A percentile compares a stretch with the other conserved stretches of the same genome.
These are phyloP conservation scores for Blastocrithidia nonstop DNA, from an alignment of 208 protist genomes.

Conservation along the genomic window DNA sequence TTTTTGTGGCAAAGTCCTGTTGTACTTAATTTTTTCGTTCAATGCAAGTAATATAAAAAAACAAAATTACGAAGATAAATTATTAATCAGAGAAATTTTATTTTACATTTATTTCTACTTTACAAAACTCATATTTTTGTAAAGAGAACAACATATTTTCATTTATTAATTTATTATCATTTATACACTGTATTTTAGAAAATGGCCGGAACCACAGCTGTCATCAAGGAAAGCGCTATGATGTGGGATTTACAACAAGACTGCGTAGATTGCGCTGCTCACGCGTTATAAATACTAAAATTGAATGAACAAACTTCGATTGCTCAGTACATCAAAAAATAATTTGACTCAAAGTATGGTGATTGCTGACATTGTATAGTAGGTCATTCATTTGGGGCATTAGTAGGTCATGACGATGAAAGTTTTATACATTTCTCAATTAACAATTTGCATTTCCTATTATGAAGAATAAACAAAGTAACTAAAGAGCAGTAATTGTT, in stretches of 20 bases:
- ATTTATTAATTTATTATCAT: not conserved
- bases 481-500: slow-evolving; percentile 11
- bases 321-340: slow-evolving; percentile 98
- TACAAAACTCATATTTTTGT: not conserved
- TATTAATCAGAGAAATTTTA: not conserved
- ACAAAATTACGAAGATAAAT: not conserved
- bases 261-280: slow-evolving; percentile 69
- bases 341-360: slow-evolving; percentile 97
- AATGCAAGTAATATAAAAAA: too few relatives aligned
- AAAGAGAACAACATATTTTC: not conserved
- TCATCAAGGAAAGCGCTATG: slow-evolving; percentile 73
- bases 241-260: slow-evolving; percentile 69
- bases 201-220: slow-evolving; percentile 50
- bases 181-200: too few relatives aligned
- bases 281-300: slow-evolving; percentile 36
- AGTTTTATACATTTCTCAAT: slow-evolving; percentile 99
- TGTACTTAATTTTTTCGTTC: too few relatives aligned
- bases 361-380: slow-evolving; percentile 99
- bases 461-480: slow-evolving; percentile 84
- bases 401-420: slow-evolving; percentile 97
- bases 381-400: slow-evolving; percentile 98
- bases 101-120: not conserved
- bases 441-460: slow-evolving; percentile 94
- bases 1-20: too few relatives aligned
- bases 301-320: slow-evolving; percentile 95